Conservation (phyloP, 1,284 basidiomycete species). For the Paramarasmius palmivorus region DNA sequence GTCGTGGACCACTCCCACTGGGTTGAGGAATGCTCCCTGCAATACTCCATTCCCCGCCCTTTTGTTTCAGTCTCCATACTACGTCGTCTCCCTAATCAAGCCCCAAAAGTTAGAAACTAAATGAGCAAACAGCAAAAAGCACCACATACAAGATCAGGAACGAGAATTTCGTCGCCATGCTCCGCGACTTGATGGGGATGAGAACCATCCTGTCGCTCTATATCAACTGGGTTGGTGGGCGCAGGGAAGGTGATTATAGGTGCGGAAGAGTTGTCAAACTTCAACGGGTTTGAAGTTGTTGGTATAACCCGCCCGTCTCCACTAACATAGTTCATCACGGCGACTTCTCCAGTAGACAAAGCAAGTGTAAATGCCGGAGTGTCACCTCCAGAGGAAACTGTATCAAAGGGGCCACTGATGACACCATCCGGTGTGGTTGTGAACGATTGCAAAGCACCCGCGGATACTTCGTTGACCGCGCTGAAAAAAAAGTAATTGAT, state of each 20-base stretch:
- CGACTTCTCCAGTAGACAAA: constrained; percentile 57
- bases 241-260: constrained; percentile 54
- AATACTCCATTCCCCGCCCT: constrained; percentile 46
- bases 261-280: constrained; percentile 40
- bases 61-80: constrained; percentile 58
- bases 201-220: constrained; percentile 33
- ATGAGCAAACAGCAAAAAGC: neutral
- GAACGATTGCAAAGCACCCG: constrained; percentile 58
- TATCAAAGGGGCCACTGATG: constrained; percentile 47
- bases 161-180: constrained; percentile 51
- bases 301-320: constrained; percentile 60
- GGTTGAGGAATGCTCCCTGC: constrained; percentile 66
- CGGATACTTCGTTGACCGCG: constrained; percentile 52
- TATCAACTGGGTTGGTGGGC: constrained; percentile 32
- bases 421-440: constrained; percentile 43
- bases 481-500: constrained; percentile 32
- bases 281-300: constrained; percentile 33
- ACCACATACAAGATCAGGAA: constrained; percentile 61
- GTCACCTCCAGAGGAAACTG: constrained; percentile 49
- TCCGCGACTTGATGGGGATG: constrained; percentile 67
- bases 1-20: constrained; percentile 64
- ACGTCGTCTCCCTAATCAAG: constrained; percentile 56
- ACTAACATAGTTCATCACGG: constrained; percentile 58
- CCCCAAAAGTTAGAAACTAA: neutral
- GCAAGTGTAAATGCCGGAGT: constrained; percentile 51